Conservation (phyloP, 257 asterid species). For the Plectranthus barbatus region DNA sequence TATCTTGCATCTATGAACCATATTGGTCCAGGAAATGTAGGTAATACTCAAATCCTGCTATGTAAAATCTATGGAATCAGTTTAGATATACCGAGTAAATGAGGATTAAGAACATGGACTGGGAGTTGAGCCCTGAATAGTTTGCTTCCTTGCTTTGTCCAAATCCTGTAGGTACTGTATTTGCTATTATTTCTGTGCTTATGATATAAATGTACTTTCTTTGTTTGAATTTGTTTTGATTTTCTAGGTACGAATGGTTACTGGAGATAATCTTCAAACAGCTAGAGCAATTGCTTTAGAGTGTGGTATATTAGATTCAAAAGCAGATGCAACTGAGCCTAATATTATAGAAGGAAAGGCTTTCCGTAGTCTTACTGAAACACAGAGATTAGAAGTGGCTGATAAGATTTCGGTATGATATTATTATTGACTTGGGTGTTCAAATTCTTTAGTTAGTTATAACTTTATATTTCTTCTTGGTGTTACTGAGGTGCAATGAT, state of each 20-base stretch:
- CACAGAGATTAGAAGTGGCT: conserved; percentile 62
- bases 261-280: conserved; percentile 92
- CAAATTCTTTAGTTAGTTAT: not conserved
- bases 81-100: not conserved
- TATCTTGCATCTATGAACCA: not conserved
- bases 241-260: conserved; percentile 89
- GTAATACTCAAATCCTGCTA: not conserved
- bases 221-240: conserved; percentile 7
- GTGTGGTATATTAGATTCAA: conserved; percentile 79
- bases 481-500: not conserved
- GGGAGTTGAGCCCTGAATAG: not conserved
- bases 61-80: not conserved
- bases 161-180: not conserved
- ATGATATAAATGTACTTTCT: not conserved
- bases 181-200: not conserved
- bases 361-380: conserved; percentile 55
- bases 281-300: conserved; percentile 97
- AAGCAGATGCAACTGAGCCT: conserved; percentile 69
- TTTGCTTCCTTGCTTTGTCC: not conserved
- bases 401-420: conserved; percentile 82
- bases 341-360: conserved; percentile 81
- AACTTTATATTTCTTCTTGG: not conserved
- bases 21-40: not conserved
- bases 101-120: not conserved
- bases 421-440: not conserved